A percentile compares a stretch with the other conserved stretches of the same genome.
Evolutionary conservation across 345 rosid species (phyloP).

Genomic region (Salix purpurea): DNA sequence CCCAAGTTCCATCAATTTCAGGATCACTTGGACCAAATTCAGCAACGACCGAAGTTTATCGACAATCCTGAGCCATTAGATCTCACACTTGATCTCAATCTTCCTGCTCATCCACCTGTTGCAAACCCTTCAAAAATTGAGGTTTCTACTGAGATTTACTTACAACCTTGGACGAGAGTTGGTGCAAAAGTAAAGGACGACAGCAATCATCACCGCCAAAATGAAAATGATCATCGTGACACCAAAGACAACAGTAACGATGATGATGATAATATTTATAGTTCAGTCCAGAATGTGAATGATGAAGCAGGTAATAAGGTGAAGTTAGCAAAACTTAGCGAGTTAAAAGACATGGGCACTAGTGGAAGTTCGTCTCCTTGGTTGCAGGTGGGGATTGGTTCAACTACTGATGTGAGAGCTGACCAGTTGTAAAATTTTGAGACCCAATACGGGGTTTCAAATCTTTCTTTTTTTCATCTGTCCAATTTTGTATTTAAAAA

Average conservation of each 20-base stretch:
- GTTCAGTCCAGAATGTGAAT: conserved; percentile 33
- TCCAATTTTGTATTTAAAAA: conserved; percentile 8
- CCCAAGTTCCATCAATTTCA: conserved; percentile 54
- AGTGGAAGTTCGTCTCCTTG: conserved; percentile 57
- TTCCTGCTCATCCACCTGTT: conserved; percentile 42
- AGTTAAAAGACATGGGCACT: conserved; percentile 46
- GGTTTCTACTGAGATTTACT: conserved; percentile 37
- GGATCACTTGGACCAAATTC: conserved; percentile 49
- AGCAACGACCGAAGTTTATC: conserved; percentile 35
- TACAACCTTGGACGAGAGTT: conserved; percentile 42
- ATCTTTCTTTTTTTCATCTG: neutral
- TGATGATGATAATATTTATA: neutral
- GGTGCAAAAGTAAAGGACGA: conserved; percentile 29
- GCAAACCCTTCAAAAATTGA: conserved; percentile 18
- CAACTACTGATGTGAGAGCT: conserved; percentile 35
- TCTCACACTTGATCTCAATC: conserved; percentile 65
- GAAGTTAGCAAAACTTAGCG: conserved; percentile 60
- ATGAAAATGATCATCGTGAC: conserved; percentile 7
- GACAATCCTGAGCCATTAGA: conserved; percentile 37
- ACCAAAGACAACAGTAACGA: conserved; percentile 12
- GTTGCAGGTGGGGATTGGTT: conserved; percentile 80
- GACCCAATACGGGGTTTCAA: neutral
- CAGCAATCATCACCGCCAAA: conserved; percentile 9
- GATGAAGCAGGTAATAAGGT: conserved; percentile 62
- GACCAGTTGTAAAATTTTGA: conserved; percentile 25